phyloP scores from a whole-genome alignment of 805 yeast species.

The Kluyveromyces siamensis region DNA sequence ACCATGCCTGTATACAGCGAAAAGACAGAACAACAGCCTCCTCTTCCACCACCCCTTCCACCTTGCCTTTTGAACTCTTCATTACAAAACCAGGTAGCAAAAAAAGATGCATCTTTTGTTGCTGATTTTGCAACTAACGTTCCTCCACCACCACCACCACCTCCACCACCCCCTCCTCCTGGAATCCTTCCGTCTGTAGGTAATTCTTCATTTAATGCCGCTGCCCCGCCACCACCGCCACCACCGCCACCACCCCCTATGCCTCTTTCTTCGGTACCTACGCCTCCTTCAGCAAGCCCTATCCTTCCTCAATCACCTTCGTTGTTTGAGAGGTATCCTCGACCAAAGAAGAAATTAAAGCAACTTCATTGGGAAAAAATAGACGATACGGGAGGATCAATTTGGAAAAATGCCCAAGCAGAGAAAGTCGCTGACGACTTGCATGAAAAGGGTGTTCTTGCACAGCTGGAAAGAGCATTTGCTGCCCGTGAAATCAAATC shows the following conservation, averaged over 20 bases:
- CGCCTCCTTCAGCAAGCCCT: conserved; percentile 24
- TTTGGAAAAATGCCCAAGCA: conserved; percentile 69
- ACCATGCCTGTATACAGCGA: conserved; percentile 8
- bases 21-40: not conserved
- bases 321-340: conserved; percentile 43
- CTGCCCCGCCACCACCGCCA: conserved; percentile 31
- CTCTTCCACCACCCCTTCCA: conserved; percentile 10
- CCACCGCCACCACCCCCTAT: conserved; percentile 24
- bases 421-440: conserved; percentile 51
- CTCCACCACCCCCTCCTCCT: conserved; percentile 23
- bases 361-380: conserved; percentile 97
- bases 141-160: conserved; percentile 17
- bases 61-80: not conserved
- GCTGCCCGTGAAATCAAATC: conserved; percentile 68
- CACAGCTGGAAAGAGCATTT: conserved; percentile 77
- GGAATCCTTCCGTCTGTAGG: conserved; percentile 22
- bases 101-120: conserved; percentile 14
- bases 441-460: conserved; percentile 67
- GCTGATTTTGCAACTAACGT: conserved; percentile 10
- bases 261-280: conserved; percentile 1
- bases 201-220: conserved; percentile 23
- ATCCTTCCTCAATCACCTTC: conserved; percentile 27
- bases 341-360: conserved; percentile 72
- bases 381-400: conserved; percentile 73
- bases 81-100: not conserved